A percentile compares a stretch with the other conserved stretches of the same genome.
These are phyloP conservation scores for Skeletonema tropicum DNA, from an alignment of 108 stramenopile genomes.

Conservation along the genomic window DNA sequence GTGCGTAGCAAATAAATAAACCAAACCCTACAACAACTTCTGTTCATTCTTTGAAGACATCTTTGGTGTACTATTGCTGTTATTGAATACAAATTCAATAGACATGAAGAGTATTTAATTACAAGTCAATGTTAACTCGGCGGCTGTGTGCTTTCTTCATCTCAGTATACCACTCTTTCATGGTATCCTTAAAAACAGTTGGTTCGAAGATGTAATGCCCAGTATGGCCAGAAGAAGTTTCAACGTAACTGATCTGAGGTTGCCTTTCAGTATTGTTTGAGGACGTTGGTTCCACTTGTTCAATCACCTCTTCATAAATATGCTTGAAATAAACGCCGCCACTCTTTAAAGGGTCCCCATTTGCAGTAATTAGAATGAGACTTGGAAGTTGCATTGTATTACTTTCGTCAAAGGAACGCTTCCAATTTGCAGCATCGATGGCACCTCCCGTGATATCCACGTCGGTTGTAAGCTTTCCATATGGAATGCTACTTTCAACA, in stretches of 20 bases:
- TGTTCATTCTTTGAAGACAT: no score
- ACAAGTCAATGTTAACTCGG: background rate
- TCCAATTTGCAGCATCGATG: background rate
- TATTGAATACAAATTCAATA: no score
- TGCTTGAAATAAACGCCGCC: background rate
- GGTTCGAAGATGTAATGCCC: background rate
- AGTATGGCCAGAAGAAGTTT: background rate
- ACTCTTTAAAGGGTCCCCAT: background rate
- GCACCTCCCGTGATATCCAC: constrained; percentile 1
- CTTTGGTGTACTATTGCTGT: no score
- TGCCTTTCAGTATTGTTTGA: background rate
- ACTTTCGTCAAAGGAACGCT: background rate
- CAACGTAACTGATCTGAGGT: background rate
- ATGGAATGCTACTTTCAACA: background rate
- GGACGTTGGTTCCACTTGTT: background rate
- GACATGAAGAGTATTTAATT: background rate
- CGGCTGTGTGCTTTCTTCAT: background rate
- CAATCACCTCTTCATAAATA: background rate
- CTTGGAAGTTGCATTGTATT: background rate
- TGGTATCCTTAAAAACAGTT: background rate
- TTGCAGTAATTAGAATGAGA: background rate
- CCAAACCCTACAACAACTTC: no score
- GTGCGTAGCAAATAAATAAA: no score
- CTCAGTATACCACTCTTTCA: background rate
- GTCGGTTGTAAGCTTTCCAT: background rate